Evolutionary conservation across 2,329 filamentous ascomycete species (phyloP), one percentile per base, ranked within the genome.

Genomic region (Alternaria sp.): DNA sequence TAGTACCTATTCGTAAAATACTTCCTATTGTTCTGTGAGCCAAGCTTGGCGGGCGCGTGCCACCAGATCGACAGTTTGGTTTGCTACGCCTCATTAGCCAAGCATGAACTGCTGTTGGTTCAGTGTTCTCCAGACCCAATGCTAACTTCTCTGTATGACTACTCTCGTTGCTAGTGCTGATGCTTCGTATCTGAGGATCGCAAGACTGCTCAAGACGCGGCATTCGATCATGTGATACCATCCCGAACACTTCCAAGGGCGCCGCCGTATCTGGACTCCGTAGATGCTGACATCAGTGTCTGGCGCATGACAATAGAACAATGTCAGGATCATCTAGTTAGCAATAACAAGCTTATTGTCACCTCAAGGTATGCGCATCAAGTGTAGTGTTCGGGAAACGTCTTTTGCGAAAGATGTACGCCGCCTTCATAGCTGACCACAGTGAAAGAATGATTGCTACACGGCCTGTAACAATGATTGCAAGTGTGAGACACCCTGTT

Each of bases 131-230:
- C 39, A 12, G 39, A 18, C 39, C 6, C 22, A 5, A 22, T 41
- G 39, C 8, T 18, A 41, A 22, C 18, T 3, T 14, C 39, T 22
- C 18, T 14, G 39, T 22, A 41, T 22, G 9, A 9, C 12, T 41
- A 11, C 12, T 12, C 9, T 7, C 5, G 39, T 47, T n/a, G 28
- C 32, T 46, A 46, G 51, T 54, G 41, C 51, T 54, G 51, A 54
- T 54, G 39, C 14, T 32, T 16, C 11, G 11, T 18, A 26, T 20
- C 36, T 43, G 3, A 14, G 43, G 7, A 16, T 30, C 32, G 39
- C 18, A 41, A 39, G n/a, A 20, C 38, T 20, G 18, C 38, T 39
- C 38, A 38, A 38, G 14, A 38, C n/a, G 16, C 36, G 38, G 47
- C 20, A 51, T 51, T 12, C n/a, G 47, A 34, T 26, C 24, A 26